These are phyloP conservation scores for Cenococcum geophilum DNA, from an alignment of 495 filamentous ascomycete species.

Conservation along the genomic window DNA sequence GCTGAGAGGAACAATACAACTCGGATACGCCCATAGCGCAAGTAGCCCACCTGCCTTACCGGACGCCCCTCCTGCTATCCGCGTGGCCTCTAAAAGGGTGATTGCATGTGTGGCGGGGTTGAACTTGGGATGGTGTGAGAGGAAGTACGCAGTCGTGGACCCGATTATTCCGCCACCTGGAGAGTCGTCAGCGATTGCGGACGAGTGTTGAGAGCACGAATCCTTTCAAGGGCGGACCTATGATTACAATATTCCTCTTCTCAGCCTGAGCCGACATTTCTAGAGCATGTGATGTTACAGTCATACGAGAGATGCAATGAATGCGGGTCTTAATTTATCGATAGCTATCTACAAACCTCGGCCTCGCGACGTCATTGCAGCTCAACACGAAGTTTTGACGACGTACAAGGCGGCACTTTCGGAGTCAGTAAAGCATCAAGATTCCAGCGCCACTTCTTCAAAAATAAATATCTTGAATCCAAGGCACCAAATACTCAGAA, in stretches of 20 bases:
- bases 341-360: conserved; percentile 1
- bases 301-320: not conserved
- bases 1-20: conserved; percentile 76
- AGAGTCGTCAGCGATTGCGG: not conserved
- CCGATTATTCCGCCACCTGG: conserved; percentile 94
- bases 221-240: conserved; percentile 16
- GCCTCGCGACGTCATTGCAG: not conserved
- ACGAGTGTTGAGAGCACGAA: not conserved
- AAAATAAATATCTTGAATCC: no score
- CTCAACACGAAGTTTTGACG: not conserved
- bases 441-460: no score
- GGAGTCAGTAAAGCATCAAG: not conserved
- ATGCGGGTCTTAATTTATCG: not conserved
- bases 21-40: conserved; percentile 88
- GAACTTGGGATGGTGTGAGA: conserved; percentile 83
- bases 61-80: conserved; percentile 85
- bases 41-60: conserved; percentile 93
- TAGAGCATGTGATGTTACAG: not conserved
- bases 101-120: conserved; percentile 68
- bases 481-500: no score
- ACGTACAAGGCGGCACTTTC: not conserved
- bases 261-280: conserved; percentile 17
- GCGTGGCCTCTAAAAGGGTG: conserved; percentile 81
- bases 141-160: conserved; percentile 85
- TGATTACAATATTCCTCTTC: conserved; percentile 27